Conservation (phyloP, 108 stramenopile species). For the Pseudonitzschia pungens region DNA sequence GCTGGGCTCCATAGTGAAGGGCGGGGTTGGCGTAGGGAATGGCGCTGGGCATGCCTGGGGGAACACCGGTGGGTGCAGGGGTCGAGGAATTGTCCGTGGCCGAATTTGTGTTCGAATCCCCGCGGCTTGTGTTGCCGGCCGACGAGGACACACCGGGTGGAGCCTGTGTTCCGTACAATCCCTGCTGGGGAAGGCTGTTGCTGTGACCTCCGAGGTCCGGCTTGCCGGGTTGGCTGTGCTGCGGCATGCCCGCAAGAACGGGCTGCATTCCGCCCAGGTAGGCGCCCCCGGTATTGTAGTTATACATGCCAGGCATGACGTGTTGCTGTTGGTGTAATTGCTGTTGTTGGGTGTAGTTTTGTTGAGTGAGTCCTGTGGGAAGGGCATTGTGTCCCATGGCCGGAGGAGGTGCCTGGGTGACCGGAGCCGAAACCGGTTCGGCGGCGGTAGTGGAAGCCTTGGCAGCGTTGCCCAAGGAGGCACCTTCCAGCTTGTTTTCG, state of each 20-base stretch:
- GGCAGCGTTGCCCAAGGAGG: conserved; percentile 41
- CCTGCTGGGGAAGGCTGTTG: conserved; percentile 41
- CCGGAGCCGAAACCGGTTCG: conserved; percentile 1
- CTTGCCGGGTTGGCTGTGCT: conserved; percentile 28
- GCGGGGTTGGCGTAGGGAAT: conserved; percentile 68
- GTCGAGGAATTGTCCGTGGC: conserved; percentile 31
- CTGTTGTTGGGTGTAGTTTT: conserved; percentile 45
- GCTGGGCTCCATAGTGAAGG: conserved; percentile 69
- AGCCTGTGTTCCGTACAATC: conserved; percentile 38
- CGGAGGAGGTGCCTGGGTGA: conserved; percentile 40
- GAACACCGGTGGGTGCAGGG: conserved; percentile 43
- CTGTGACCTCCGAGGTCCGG: conserved; percentile 21
- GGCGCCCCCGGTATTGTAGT: conserved; percentile 44
- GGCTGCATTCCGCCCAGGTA: conserved; percentile 34
- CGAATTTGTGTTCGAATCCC: conserved; percentile 32
- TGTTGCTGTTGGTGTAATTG: conserved; percentile 23
- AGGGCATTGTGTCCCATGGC: conserved; percentile 13
- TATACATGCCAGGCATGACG: conserved; percentile 70
- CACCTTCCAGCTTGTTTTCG: conserved; percentile 74
- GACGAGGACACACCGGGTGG: conserved; percentile 25
- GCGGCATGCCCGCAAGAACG: conserved; percentile 32
- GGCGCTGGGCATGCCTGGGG: conserved; percentile 74
- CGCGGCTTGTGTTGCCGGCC: conserved; percentile 32
- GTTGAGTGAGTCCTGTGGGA: conserved; percentile 44
- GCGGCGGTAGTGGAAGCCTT: neutral